Conservation (phyloP, 495 filamentous ascomycete genomes). For the Xylaria palmicola region DNA sequence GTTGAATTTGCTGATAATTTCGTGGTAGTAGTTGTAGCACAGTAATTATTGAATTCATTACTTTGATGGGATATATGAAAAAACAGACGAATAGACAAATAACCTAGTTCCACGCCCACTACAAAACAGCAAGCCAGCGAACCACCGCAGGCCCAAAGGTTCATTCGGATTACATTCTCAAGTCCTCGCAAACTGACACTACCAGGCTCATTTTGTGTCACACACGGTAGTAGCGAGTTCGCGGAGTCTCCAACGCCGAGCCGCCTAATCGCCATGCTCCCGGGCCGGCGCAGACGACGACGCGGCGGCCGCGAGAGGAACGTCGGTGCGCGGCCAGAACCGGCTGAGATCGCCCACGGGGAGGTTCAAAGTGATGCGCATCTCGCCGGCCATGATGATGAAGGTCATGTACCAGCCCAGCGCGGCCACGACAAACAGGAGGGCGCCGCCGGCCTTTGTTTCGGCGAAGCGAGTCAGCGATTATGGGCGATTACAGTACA, state of each 20-base stretch:
- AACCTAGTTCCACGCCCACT: too few species aligned
- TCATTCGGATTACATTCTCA: too few species aligned
- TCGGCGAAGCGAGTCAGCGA: not conserved
- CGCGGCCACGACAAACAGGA: slow-evolving; percentile 49
- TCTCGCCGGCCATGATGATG: slow-evolving; percentile 55
- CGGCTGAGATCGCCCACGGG: slow-evolving; percentile 55
- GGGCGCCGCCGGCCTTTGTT: slow-evolving; percentile 45
- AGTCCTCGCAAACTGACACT: too few species aligned
- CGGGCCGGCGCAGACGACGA: not conserved
- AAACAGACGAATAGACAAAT: not conserved
- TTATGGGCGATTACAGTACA: not conserved
- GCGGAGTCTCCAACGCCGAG: too few species aligned
- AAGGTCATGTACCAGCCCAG: slow-evolving; percentile 58
- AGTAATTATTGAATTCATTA: not conserved
- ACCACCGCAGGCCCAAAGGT: too few species aligned
- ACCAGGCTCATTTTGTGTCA: too few species aligned
- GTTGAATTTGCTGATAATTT: not conserved
- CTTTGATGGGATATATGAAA: not conserved
- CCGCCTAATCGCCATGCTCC: slow-evolving; percentile 2
- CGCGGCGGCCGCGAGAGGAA: slow-evolving; percentile 32
- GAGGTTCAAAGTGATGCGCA: slow-evolving; percentile 53
- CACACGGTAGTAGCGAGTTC: too few species aligned
- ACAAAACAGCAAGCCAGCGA: too few species aligned
- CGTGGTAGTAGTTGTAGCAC: too few species aligned
- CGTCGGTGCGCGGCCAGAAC: slow-evolving; percentile 52